Base-by-base conservation (phyloP, 2,329 filamentous ascomycete genomes). In the Stemphylium lycopersici region DNA sequence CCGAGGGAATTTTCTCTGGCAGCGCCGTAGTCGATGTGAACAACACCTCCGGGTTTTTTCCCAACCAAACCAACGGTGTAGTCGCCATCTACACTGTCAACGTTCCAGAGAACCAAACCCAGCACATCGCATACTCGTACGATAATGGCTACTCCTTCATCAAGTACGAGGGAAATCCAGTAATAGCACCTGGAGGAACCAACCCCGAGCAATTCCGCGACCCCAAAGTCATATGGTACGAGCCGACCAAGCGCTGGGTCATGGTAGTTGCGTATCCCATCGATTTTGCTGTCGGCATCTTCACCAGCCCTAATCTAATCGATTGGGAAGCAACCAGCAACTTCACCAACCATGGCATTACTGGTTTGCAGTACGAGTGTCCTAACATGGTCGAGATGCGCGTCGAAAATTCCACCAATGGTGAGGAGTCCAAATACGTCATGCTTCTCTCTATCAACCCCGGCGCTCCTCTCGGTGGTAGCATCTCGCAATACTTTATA, bases 41-140 rank as follows among this genome's bases (percentile, higher is more conserved):
- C 66, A 89, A 89, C 66, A 87, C 86, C 0, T 87, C 84, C 12
- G 86, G 86, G 1, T 86, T 89, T 75, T 88, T 88, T 59, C 82
- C 81, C 0, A 77, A 81, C 42, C 83, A 85, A 63, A 77, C 76
- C n/a, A 83, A 85, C 52, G 84, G 85, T 3, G 83, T 88, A 4
- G 82, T 89, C 2, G 87, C 86, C 16, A 80, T 87, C 62, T 84
- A 85, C 69, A 83, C 81, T 0, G 72, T 81, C 37, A 75, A 78
- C 51, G 68, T 67, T 3, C 69, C 72, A 1, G 76, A 78, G 2
- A 68, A 71, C 3, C 80, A 87, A 63, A 80, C 78, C 1, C 87
- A 89, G 66, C 77, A 82, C 16, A 81, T 89, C 42, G 84, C 87
- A 2, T 88, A 86, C 69, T 87, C 84, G 0, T 70, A 71, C 31